These are phyloP conservation scores for Tylopilus felleus DNA, from an alignment of 768 basidiomycete genomes.

Conservation along the genomic window DNA sequence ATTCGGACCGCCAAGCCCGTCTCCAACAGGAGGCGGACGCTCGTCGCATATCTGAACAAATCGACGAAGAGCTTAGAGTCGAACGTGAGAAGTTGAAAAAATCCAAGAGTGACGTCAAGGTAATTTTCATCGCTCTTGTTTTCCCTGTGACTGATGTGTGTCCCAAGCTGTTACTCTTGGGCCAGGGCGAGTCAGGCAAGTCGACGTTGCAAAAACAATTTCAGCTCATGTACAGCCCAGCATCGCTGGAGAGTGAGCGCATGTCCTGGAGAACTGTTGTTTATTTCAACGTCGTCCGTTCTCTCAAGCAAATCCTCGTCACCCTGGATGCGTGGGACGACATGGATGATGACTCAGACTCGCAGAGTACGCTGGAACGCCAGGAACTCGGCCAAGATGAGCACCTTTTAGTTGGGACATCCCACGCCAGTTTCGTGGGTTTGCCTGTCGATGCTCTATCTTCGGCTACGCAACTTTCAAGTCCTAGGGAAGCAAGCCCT, in stretches of 20 bases:
- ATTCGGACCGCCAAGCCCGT: conserved; percentile 56
- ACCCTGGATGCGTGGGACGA: conserved; percentile 64
- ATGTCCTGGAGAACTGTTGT: conserved; percentile 70
- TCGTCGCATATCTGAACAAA: conserved; percentile 71
- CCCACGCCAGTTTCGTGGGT: conserved; percentile 10
- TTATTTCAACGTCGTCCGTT: conserved; percentile 73
- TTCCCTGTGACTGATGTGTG: conserved; percentile 20
- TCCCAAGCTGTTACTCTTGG: conserved; percentile 63
- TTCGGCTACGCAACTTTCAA: conserved; percentile 8
- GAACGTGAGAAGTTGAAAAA: conserved; percentile 66
- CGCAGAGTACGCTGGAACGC: conserved; percentile 32
- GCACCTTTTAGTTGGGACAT: conserved; percentile 12
- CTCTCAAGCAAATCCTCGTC: conserved; percentile 64
- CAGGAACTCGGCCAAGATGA: conserved; percentile 31
- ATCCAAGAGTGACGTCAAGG: conserved; percentile 75
- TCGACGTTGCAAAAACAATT: conserved; percentile 77
- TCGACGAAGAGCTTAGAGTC: conserved; percentile 73
- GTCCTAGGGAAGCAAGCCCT: conserved; percentile 17
- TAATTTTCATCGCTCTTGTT: conserved; percentile 21
- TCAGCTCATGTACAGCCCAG: conserved; percentile 77
- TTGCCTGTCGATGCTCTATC: conserved; percentile 7
- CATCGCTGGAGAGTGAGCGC: conserved; percentile 64
- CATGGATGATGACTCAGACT: conserved; percentile 48
- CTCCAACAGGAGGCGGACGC: conserved; percentile 70
- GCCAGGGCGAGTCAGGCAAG: conserved; percentile 78